Evolutionary conservation across 352 stramenopile species (phyloP).

Genomic region (Phytophthora tubulina): DNA sequence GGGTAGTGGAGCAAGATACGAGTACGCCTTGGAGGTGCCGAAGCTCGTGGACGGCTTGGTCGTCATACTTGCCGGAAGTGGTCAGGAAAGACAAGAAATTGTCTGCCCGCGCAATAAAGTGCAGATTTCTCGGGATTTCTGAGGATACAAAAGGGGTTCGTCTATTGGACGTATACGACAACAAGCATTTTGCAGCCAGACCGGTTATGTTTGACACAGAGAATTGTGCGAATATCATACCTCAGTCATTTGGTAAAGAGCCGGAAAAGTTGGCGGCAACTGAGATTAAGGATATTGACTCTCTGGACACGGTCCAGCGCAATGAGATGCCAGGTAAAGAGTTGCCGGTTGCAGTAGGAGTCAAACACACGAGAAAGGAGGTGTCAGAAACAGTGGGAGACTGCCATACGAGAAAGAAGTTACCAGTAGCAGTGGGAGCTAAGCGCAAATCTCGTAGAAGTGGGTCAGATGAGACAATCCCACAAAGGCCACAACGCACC

Average conservation of each 20-base stretch:
- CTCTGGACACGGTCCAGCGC: not conserved
- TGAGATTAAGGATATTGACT: not conserved
- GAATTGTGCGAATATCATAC: too few species aligned
- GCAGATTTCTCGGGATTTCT: not conserved
- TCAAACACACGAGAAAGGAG: not conserved
- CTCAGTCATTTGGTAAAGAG: too few species aligned
- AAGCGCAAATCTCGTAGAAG: too few species aligned
- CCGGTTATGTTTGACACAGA: not conserved
- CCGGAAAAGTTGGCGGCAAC: too few species aligned
- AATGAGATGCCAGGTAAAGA: too few species aligned
- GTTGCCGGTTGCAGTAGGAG: not conserved
- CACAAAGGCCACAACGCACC: not conserved
- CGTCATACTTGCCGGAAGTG: too few species aligned
- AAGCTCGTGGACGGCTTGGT: too few species aligned
- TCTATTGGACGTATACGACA: constrained; percentile 17
- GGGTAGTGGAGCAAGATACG: too few species aligned
- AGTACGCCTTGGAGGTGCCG: too few species aligned
- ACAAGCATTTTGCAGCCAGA: constrained; percentile 6
- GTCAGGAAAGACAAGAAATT: constrained; percentile 18
- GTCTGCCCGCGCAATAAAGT: constrained; percentile 11
- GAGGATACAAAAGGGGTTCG: constrained; percentile 16
- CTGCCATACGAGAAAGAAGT: not conserved
- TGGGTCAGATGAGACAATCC: too few species aligned
- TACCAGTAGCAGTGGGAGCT: not conserved
- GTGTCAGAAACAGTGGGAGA: not conserved